These are phyloP conservation scores for Phytophthora litchii DNA, from an alignment of 352 stramenopile genomes.

Conservation along the genomic window DNA sequence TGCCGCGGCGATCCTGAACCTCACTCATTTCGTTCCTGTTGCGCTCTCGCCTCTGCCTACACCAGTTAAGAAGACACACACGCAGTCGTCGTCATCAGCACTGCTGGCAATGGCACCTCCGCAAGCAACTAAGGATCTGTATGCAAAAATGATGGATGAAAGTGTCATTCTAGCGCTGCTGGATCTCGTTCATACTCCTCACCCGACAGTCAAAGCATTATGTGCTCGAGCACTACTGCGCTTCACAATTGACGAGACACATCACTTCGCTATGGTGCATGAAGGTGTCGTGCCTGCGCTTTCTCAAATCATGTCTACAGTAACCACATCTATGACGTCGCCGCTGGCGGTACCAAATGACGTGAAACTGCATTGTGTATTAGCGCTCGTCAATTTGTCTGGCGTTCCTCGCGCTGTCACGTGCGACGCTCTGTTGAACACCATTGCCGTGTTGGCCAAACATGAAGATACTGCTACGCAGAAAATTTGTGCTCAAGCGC, in stretches of 20 bases:
- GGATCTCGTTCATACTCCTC: slow-evolving; percentile 69
- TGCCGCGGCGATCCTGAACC: slow-evolving; percentile 78
- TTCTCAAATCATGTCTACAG: slow-evolving; percentile 65
- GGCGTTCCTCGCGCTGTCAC: slow-evolving; percentile 72
- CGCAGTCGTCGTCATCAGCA: slow-evolving; percentile 19
- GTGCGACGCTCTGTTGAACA: slow-evolving; percentile 68
- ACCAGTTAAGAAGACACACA: slow-evolving; percentile 27
- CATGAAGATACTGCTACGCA: slow-evolving; percentile 34
- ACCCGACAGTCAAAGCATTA: slow-evolving; percentile 67
- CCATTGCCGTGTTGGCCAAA: slow-evolving; percentile 50
- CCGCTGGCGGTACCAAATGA: slow-evolving; percentile 45
- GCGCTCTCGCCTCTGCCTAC: slow-evolving; percentile 20
- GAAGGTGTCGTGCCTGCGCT: slow-evolving; percentile 71
- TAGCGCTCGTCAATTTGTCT: slow-evolving; percentile 79
- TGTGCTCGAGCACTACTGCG: slow-evolving; percentile 73
- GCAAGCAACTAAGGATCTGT: slow-evolving; percentile 53
- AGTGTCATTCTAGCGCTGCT: slow-evolving; percentile 60
- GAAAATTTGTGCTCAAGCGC: slow-evolving; percentile 53
- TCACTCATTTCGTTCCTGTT: slow-evolving; percentile 43
- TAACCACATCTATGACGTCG: slow-evolving; percentile 32
- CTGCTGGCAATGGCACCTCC: slow-evolving; percentile 28
- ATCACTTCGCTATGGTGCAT: slow-evolving; percentile 83
- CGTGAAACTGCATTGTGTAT: slow-evolving; percentile 61
- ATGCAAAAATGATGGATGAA: slow-evolving; percentile 78
- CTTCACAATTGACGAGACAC: slow-evolving; percentile 74